Percentiles rank a stretch among this genome's conserved stretches.
phyloP scores from a whole-genome alignment of 805 yeast genomes.

The Saccharomycopsis capsularis region DNA sequence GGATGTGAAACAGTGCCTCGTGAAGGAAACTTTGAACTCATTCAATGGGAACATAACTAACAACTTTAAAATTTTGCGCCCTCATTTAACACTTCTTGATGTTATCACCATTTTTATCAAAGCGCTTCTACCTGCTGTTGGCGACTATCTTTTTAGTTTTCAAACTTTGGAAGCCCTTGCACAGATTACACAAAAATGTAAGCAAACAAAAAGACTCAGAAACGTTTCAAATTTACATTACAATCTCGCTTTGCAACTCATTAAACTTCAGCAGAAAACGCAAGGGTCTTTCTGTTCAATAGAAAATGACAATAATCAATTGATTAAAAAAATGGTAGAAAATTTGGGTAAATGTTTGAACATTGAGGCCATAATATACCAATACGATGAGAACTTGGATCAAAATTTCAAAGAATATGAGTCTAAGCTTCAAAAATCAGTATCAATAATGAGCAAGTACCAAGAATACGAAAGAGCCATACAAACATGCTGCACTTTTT shows the following conservation, averaged over 20 bases:
- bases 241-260: slow-evolving; percentile 31
- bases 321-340: no score
- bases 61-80: neutral
- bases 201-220: slow-evolving; percentile 34
- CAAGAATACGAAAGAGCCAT: neutral
- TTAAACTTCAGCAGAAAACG: neutral
- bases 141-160: slow-evolving; percentile 11
- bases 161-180: slow-evolving; percentile 22
- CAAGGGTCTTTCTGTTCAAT: neutral
- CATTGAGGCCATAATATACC: no score
- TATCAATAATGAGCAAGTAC: neutral
- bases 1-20: no score
- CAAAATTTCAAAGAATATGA: slow-evolving; percentile 4
- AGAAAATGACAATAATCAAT: no score
- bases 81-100: slow-evolving; percentile 11
- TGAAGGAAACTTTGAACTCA: no score
- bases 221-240: slow-evolving; percentile 42
- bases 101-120: slow-evolving; percentile 2
- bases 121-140: slow-evolving; percentile 1
- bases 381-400: neutral
- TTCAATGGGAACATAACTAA: no score
- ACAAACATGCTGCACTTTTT: neutral
- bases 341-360: no score
- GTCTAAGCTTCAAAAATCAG: neutral
- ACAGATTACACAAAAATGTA: slow-evolving; percentile 23